These are phyloP conservation scores for Pseudogymnoascus sp. DNA, from an alignment of 2,329 filamentous ascomycete genomes.

Conservation along the genomic window DNA sequence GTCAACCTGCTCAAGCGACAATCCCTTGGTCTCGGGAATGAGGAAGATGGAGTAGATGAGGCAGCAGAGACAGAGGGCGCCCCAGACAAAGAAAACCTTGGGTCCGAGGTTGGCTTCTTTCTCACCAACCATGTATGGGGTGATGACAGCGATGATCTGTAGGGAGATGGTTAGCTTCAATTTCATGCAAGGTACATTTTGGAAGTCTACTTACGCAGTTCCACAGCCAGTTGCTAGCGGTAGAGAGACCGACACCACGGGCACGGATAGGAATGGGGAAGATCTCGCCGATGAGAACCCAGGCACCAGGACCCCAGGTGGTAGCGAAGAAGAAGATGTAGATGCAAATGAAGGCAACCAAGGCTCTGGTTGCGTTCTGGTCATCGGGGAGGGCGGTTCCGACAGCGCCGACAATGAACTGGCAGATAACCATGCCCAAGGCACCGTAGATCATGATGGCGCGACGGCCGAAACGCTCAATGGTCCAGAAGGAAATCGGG, in stretches of 20 bases:
- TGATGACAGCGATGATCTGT: constrained; percentile 54
- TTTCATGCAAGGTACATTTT: constrained; percentile 23
- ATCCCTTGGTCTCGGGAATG: constrained; percentile 66
- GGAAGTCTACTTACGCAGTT: constrained; percentile 49
- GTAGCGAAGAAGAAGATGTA: constrained; percentile 90
- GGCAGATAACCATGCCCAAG: constrained; percentile 74
- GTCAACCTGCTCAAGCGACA: constrained; percentile 65
- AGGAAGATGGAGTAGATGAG: constrained; percentile 50
- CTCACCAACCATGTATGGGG: constrained; percentile 59
- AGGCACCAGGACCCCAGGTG: constrained; percentile 75
- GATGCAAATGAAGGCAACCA: constrained; percentile 84
- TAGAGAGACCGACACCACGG: constrained; percentile 78
- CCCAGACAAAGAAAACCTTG: constrained; percentile 46
- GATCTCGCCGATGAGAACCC: constrained; percentile 80
- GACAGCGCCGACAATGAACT: constrained; percentile 78
- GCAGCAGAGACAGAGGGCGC: constrained; percentile 45
- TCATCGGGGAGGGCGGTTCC: constrained; percentile 41
- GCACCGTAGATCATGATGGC: constrained; percentile 72
- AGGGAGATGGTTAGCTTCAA: constrained; percentile 20
- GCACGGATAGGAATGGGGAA: constrained; percentile 85
- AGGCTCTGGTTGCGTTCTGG: constrained; percentile 51
- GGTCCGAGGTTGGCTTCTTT: constrained; percentile 32
- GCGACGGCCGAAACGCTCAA: constrained; percentile 76
- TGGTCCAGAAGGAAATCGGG: constrained; percentile 77
- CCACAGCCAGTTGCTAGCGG: constrained; percentile 88